Evolutionary conservation across 2,329 filamentous ascomycete species (phyloP), one percentile per base, ranked within the genome.

Genomic region (Fusarium xylarioides): DNA sequence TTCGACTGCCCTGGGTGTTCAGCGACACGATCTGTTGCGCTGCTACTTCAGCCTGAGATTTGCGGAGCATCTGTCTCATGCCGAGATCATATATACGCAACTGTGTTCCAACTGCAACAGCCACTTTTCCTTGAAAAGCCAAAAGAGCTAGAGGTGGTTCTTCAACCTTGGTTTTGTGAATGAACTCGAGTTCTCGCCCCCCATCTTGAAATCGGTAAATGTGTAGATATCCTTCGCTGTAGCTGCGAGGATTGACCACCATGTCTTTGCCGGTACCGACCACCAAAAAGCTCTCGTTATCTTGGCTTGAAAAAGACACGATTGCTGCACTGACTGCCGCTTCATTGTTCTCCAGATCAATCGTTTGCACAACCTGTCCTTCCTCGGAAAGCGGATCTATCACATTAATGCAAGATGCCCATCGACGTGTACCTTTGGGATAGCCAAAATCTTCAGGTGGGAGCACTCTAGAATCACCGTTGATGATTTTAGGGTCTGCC

Each of bases 241-340:
- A 95, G 57, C 91, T 91, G 56, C 92, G 89, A 15, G 95, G 95
- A 71, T 88, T 93, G 64, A 95, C 88, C 21, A 92, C 86, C 86
- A 98, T 91, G 80, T 99, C 93, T 81, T 97, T 97, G 5, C 93
- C 95, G 3, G 95, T 98, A 56, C 96, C 97, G 26, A 99, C 94
- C 9, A 97, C 89, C n/a, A 99, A 86, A 83, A 97, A 99, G 21
- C 89, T 90, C 79, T 98, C 95, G 75, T 94, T 92, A 68, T 97
- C 93, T 80, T 97, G 94, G 72, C 93, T 95, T 23, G 93, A 89
- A 80, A 99, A 99, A 0, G 94, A 88, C 4, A 97, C 94, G 37
- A 93, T 89, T 9, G 93, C 92, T 70, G 95, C 90, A 79, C 94
- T 97, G 64, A 97, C 91, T 30, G 95, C 95, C 23, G 95, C 94